Conservation (phyloP, 1,139 yeast species). For the Blastobotrys aristatus region DNA sequence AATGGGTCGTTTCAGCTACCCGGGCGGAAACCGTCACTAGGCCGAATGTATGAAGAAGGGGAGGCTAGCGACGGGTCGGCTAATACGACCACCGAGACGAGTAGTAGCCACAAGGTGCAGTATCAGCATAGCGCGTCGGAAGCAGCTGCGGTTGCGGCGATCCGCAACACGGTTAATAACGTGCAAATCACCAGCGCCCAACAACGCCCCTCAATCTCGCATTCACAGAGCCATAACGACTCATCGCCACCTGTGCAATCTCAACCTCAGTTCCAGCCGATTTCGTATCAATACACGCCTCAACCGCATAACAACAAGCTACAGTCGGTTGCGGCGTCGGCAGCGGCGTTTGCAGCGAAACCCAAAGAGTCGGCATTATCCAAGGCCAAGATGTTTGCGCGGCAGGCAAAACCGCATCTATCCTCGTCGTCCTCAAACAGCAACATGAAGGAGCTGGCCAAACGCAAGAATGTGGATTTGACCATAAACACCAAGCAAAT, state of each 20-base stretch:
- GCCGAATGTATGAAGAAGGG: conserved; percentile 7
- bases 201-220: conserved; percentile 1
- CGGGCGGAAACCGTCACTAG: not conserved
- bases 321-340: conserved; percentile 27
- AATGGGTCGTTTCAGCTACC: not conserved
- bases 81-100: conserved; percentile 7
- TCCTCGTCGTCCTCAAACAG: conserved; percentile 15
- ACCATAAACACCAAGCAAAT: conserved; percentile 32
- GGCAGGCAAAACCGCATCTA: conserved; percentile 32
- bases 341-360: conserved; percentile 30
- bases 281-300: not conserved
- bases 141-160: conserved; percentile 25
- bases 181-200: conserved; percentile 8
- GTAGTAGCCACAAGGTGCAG: conserved; percentile 10
- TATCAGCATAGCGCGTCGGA: conserved; percentile 20
- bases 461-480: conserved; percentile 30
- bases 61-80: conserved; percentile 15
- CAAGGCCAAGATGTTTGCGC: conserved; percentile 35
- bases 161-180: conserved; percentile 16
- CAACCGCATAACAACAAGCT: conserved; percentile 13
- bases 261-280: not conserved
- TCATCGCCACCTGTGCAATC: not conserved
- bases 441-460: conserved; percentile 17
- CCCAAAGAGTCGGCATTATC: conserved; percentile 31
- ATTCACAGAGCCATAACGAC: not conserved